phyloP scores from a whole-genome alignment of 75 land plant species.

The Larix kaempferi region DNA sequence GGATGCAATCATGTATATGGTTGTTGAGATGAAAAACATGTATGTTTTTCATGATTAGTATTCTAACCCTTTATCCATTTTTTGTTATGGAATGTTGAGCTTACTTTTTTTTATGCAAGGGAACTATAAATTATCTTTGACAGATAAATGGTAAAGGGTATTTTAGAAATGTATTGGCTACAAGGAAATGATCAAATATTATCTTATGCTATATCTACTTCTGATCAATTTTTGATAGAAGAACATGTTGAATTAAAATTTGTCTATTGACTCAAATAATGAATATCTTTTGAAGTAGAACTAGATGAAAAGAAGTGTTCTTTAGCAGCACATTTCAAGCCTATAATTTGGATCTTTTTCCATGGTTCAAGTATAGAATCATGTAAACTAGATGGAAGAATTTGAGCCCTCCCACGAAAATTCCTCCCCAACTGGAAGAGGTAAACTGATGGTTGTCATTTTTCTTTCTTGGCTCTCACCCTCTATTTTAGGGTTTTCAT shows the following conservation, averaged over 20 bases:
- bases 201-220: no score
- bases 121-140: no score
- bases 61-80: neutral
- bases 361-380: slow-evolving; percentile 45
- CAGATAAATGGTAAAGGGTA: no score
- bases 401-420: slow-evolving; percentile 44
- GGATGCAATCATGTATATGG: slow-evolving; percentile 84
- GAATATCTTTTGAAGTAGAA: neutral
- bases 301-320: neutral
- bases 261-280: no score
- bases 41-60: slow-evolving; percentile 5
- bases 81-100: neutral
- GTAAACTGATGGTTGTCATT: neutral
- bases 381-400: slow-evolving; percentile 37
- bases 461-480: slow-evolving; percentile 1
- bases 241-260: no score
- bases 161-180: no score
- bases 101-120: neutral
- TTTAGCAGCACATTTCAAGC: slow-evolving; percentile 4
- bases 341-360: slow-evolving; percentile 26
- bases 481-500: slow-evolving; percentile 1
- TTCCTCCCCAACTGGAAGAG: slow-evolving; percentile 21
- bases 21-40: slow-evolving; percentile 74
- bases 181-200: no score
- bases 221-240: no score